These are phyloP conservation scores for Silybum marianum DNA, from an alignment of 129 eudicot species.

Conservation along the genomic window DNA sequence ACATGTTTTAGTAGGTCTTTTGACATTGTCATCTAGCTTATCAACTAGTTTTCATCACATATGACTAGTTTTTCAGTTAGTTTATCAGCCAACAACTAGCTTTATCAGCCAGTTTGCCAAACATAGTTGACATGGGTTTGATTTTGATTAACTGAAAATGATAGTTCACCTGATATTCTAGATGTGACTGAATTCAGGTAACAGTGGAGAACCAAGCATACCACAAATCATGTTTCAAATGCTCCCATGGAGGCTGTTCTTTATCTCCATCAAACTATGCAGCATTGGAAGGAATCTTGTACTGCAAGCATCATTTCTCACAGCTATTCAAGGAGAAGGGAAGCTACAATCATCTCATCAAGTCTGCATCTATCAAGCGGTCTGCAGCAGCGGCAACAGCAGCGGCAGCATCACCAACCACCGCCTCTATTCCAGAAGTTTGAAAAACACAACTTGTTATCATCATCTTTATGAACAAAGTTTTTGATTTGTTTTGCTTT, in stretches of 20 bases:
- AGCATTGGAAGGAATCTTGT: slow-evolving; percentile 80
- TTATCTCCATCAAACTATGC: slow-evolving; percentile 92
- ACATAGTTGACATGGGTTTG: neutral
- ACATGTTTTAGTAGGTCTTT: neutral
- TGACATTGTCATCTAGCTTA: neutral
- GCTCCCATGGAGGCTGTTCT: slow-evolving; percentile 94
- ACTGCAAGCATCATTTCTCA: slow-evolving; percentile 96
- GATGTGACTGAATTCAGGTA: slow-evolving; percentile 49
- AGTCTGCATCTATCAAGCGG: slow-evolving; percentile 85
- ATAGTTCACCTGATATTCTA: neutral
- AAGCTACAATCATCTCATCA: slow-evolving; percentile 88
- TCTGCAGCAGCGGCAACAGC: slow-evolving; percentile 38
- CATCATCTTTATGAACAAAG: slow-evolving; percentile 8
- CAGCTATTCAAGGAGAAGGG: slow-evolving; percentile 98
- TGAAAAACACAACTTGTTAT: slow-evolving; percentile 23
- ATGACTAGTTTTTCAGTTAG: neutral
- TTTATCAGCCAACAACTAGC: neutral
- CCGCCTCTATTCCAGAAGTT: slow-evolving; percentile 67
- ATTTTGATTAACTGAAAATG: neutral
- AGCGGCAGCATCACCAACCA: slow-evolving; percentile 34
- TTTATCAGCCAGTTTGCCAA: neutral
- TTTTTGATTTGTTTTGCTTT: slow-evolving; percentile 37
- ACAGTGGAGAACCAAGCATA: slow-evolving; percentile 85
- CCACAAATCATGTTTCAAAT: slow-evolving; percentile 93
- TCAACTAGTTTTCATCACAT: neutral